Percentiles rank a stretch among this genome's conserved stretches.
Evolutionary conservation across 768 basidiomycete species (phyloP).

Genomic region (Floccularia luteovirens): DNA sequence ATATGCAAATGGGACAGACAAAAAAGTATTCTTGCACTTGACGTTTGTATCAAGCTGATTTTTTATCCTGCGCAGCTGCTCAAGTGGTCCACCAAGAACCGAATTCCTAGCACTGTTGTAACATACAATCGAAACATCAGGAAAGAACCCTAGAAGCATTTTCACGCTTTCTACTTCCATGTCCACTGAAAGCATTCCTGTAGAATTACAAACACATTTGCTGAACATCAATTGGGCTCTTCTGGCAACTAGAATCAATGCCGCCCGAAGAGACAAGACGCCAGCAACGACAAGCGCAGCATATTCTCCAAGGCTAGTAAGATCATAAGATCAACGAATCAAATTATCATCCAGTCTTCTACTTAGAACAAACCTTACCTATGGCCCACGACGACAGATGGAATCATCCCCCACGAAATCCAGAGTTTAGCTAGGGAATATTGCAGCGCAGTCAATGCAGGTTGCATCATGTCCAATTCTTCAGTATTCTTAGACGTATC

Average conservation of each 20-base stretch:
- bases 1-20: constrained; percentile 55
- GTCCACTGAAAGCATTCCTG: constrained; percentile 56
- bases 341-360: too few relatives aligned
- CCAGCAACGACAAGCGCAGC: constrained; percentile 60
- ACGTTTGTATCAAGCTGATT: constrained; percentile 25
- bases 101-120: constrained; percentile 52
- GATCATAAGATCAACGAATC: too few relatives aligned
- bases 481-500: constrained; percentile 1
- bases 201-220: constrained; percentile 32
- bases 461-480: constrained; percentile 41
- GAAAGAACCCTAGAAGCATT: constrained; percentile 14
- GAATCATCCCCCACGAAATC: constrained; percentile 61
- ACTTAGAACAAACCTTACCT: constrained; percentile 36
- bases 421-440: constrained; percentile 58
- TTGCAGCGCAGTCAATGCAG: constrained; percentile 53
- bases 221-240: constrained; percentile 50
- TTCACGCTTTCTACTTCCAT: neutral
- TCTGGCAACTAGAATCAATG: constrained; percentile 47
- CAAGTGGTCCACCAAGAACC: constrained; percentile 50
- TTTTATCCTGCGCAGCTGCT: constrained; percentile 33
- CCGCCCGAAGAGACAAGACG: constrained; percentile 48
- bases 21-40: constrained; percentile 29
- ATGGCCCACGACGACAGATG: constrained; percentile 60
- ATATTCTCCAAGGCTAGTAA: constrained; percentile 64
- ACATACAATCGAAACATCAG: constrained; percentile 41